phyloP scores from a whole-genome alignment of 257 asterid species.

The Lantana camara region DNA sequence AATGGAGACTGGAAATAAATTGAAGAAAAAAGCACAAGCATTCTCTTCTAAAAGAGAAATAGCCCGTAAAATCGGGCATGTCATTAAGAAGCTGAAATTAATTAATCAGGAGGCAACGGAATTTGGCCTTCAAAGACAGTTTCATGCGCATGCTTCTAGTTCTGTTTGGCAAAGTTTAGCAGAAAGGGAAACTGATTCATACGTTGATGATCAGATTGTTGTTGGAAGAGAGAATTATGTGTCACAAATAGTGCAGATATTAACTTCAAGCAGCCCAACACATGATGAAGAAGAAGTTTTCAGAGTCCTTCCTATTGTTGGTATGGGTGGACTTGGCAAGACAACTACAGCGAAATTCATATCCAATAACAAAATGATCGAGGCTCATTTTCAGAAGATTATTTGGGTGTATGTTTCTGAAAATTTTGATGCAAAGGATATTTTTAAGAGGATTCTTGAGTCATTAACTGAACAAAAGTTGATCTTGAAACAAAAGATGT shows the following conservation, averaged over 20 bases:
- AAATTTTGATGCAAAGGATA: background rate
- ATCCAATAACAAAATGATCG: background rate
- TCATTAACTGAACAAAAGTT: background rate
- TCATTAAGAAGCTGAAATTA: background rate
- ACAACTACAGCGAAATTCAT: background rate
- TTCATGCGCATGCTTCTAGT: background rate
- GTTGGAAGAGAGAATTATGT: too few species aligned
- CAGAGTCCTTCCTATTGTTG: background rate
- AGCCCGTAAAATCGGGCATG: constrained; percentile 16
- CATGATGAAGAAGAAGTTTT: background rate
- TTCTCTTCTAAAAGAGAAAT: background rate
- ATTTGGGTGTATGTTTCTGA: background rate
- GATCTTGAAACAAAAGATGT: background rate
- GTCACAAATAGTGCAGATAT: too few species aligned
- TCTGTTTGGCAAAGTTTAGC: background rate
- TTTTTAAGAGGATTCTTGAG: background rate
- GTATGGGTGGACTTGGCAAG: background rate
- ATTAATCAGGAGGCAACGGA: background rate
- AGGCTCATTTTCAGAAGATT: background rate
- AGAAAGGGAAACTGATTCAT: background rate
- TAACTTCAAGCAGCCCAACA: background rate
- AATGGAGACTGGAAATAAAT: too few species aligned
- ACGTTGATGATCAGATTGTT: too few species aligned
- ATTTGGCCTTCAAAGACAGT: background rate
- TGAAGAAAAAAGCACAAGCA: too few species aligned